Percentiles rank a stretch among this genome's conserved stretches.
Conservation (phyloP, 257 asterid species). For the Voacanga thouarsii region DNA sequence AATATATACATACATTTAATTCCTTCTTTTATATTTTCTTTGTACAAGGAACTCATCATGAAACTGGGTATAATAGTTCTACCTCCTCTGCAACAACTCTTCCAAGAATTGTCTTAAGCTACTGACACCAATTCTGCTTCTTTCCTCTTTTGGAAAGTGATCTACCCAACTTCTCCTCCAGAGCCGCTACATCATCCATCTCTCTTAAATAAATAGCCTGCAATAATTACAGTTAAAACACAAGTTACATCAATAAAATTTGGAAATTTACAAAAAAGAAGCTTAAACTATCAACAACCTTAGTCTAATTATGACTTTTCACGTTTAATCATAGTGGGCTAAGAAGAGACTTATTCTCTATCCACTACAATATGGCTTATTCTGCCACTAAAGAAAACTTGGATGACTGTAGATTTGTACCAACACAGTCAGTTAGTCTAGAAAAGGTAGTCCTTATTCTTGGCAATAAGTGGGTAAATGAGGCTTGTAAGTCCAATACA, state of each 20-base stretch:
- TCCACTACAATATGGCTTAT: not conserved
- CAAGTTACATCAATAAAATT: not conserved
- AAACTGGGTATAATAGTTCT: constrained; percentile 6
- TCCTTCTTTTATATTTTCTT: not conserved
- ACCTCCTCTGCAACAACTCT: constrained; percentile 89
- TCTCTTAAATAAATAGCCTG: constrained; percentile 87
- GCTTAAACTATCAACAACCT: not conserved
- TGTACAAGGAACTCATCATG: not conserved
- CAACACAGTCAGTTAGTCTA: not conserved
- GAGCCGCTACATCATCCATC: constrained; percentile 69
- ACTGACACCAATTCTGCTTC: constrained; percentile 86
- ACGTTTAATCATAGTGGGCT: not conserved
- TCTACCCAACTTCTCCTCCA: constrained; percentile 94
- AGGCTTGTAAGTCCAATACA: not conserved
- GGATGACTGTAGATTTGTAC: not conserved
- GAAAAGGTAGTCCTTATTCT: not conserved
- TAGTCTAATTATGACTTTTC: not conserved
- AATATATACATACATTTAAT: too few species aligned
- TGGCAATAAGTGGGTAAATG: not conserved
- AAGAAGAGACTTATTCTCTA: not conserved
- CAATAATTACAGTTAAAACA: not conserved
- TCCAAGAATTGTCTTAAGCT: constrained; percentile 90
- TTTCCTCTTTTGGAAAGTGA: constrained; percentile 76
- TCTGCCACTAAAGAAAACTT: not conserved
- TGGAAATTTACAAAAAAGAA: not conserved